Conservation (phyloP, 192 early-diverging fungal species). For the Chytriomyces sp. region DNA sequence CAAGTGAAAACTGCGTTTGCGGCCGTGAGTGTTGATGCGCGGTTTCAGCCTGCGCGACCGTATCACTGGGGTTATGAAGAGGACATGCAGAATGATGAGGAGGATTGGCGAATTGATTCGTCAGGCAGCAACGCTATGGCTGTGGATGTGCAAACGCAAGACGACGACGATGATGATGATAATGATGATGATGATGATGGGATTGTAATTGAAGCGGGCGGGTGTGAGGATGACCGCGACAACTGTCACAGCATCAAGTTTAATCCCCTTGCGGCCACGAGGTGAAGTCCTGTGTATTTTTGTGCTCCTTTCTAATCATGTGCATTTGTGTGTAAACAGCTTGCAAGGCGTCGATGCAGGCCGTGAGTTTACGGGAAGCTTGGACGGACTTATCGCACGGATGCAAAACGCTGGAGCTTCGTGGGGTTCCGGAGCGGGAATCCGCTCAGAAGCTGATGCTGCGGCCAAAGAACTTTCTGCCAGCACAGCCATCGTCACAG, state of each 20-base stretch:
- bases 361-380: conserved; percentile 13
- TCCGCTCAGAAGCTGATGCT: neutral
- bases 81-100: conserved; percentile 5
- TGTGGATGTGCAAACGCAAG: neutral
- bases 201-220: neutral
- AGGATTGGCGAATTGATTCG: conserved; percentile 1
- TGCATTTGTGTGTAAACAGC: too few species aligned
- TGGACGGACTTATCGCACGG: conserved; percentile 19
- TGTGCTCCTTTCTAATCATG: too few species aligned
- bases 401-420: neutral
- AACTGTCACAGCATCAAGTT: conserved; percentile 4
- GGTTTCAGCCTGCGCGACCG: conserved; percentile 44
- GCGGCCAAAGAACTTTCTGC: neutral
- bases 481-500: neutral
- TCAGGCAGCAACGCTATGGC: neutral
- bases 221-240: neutral
- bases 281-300: too few species aligned
- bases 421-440: neutral
- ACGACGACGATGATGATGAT: neutral
- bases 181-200: conserved; percentile 11
- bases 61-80: conserved; percentile 43
- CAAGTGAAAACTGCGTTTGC: conserved; percentile 43
- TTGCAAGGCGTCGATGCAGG: conserved; percentile 4
- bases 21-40: conserved; percentile 5
- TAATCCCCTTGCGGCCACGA: conserved; percentile 12